These are phyloP conservation scores for Aspergillus quadricinctus DNA, from an alignment of 2,329 filamentous ascomycete genomes.

Conservation along the genomic window DNA sequence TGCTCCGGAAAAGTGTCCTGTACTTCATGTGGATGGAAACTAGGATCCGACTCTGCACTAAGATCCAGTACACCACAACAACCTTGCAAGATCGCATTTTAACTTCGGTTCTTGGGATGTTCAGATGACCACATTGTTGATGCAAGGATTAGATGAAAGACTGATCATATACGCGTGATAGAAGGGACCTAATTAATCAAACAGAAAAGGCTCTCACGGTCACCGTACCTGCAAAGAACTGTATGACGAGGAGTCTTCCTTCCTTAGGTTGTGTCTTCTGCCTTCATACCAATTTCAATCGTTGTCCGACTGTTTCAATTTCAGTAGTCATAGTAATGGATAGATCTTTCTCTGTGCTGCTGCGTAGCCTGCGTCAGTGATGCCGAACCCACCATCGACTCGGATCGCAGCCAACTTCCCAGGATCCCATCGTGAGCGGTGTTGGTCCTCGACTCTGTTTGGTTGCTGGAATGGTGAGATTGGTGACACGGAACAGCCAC, in stretches of 20 bases:
- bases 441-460: slow-evolving; percentile 6
- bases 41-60: not conserved
- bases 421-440: slow-evolving; percentile 6
- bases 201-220: too few relatives aligned
- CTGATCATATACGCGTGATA: not conserved
- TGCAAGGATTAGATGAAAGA: not conserved
- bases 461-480: slow-evolving; percentile 7
- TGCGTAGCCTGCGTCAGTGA: not conserved
- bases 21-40: not conserved
- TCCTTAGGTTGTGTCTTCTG: not conserved
- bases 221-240: not conserved
- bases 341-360: not conserved
- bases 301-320: not conserved
- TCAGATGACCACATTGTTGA: not conserved
- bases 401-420: slow-evolving; percentile 12
- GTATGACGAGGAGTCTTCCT: not conserved
- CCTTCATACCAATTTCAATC: not conserved
- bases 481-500: not conserved
- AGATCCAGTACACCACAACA: not conserved
- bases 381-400: slow-evolving; percentile 6
- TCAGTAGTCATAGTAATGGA: not conserved
- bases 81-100: not conserved
- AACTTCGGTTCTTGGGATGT: not conserved
- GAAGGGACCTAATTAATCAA: not conserved
- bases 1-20: not conserved